Base-by-base conservation (phyloP, 2,329 filamentous ascomycete genomes). In the Neoscytalidium dimidiatum region DNA sequence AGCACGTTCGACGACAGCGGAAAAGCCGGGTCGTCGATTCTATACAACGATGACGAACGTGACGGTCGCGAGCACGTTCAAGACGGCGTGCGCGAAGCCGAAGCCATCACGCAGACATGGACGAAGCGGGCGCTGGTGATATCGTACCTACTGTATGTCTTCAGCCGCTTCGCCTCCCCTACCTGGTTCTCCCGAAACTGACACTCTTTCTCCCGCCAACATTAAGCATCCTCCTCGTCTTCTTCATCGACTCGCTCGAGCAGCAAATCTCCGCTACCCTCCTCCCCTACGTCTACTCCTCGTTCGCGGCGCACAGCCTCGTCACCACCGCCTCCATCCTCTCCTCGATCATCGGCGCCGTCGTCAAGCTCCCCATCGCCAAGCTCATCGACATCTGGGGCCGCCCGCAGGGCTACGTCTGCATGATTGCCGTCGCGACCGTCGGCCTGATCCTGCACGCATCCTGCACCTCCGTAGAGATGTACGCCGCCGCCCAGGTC, bases 351-450 rank as follows among this genome's bases (percentile, higher is more conserved):
- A 84, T 89, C 51, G 78, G 80, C 71, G 88, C 86, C 43, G 81
- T 89, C n/a, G 81, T 85, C 64, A 88, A 89, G 72, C 82, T 90
- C 9, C 85, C 88, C 1, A 82, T 89, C 68, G 88, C 89, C 62
- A 91, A 90, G 74, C 79, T 90, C 19, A 81, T 90, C 60, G 86
- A 91, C 75, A 81, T 89, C 41, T 91, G 86, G 81, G 89, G 88
- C 64, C 86, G 89, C 41, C 84, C 88, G 13, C 84, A 89, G 71
- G 88, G 86, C 17, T 85, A 89, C 69, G 74, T 83, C 23, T 65
- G 88, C 38, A 85, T 85, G 70, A 77, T 87, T 1, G 63, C 80
- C 11, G 75, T 85, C 62, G 83, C 83, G 70, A 79, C 83, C 5
- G 51, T 84, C 1, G 84, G 52, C 21, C 48, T 64, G 8, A 19